Evolutionary conservation across 345 rosid species (phyloP).

Genomic region (Laguncularia racemosa): DNA sequence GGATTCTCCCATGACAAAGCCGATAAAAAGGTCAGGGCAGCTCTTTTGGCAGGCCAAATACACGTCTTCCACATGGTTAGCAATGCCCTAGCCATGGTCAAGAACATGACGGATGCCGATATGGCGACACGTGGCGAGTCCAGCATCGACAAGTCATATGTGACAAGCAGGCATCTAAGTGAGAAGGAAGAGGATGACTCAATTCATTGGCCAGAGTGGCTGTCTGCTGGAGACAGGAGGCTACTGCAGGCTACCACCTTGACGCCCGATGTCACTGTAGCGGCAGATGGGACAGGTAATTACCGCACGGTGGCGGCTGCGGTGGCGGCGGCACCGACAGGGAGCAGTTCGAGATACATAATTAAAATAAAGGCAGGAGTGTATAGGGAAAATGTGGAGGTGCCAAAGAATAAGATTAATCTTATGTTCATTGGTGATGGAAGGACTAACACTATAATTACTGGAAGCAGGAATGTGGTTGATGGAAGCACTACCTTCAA

Average conservation of each 20-base stretch:
- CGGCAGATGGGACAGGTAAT: constrained; percentile 78
- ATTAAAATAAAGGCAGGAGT: constrained; percentile 76
- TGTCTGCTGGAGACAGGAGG: constrained; percentile 67
- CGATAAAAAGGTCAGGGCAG: constrained; percentile 26
- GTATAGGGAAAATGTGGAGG: constrained; percentile 74
- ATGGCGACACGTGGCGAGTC: constrained; percentile 11
- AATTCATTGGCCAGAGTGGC: constrained; percentile 68
- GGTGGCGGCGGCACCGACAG: constrained; percentile 64
- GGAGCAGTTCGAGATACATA: constrained; percentile 49
- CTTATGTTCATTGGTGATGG: constrained; percentile 96
- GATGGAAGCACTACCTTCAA: constrained; percentile 90
- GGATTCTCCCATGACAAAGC: constrained; percentile 45
- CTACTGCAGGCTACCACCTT: constrained; percentile 49
- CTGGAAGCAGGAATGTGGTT: constrained; percentile 61
- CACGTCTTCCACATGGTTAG: constrained; percentile 27
- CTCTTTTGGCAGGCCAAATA: constrained; percentile 23
- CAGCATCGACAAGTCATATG: constrained; percentile 3
- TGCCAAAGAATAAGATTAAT: constrained; percentile 45
- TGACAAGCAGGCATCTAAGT: not conserved
- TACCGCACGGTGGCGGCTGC: constrained; percentile 55
- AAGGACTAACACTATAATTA: constrained; percentile 55
- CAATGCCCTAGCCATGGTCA: constrained; percentile 41
- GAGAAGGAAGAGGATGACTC: constrained; percentile 4
- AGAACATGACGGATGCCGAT: constrained; percentile 37
- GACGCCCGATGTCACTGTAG: constrained; percentile 60